Conservation (phyloP, 2,329 filamentous ascomycete species). For the Celoporthe dispersa region DNA sequence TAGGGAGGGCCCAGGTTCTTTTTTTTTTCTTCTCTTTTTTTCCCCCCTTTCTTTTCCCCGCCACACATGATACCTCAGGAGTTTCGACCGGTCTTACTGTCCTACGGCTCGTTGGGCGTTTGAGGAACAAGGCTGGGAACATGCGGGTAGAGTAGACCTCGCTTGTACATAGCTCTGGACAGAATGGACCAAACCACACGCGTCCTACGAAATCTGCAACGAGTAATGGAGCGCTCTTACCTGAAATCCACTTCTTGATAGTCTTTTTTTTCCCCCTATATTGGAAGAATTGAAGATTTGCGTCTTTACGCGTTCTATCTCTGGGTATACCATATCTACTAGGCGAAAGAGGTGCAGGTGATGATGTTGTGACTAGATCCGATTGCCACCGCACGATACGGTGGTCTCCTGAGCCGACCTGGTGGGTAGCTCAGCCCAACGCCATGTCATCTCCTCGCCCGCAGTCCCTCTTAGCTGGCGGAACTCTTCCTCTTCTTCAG, state of each 20-base stretch:
- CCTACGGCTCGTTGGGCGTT: slow-evolving; percentile 1
- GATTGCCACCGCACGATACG: not conserved
- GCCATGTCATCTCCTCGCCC: not conserved
- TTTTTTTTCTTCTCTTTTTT: slow-evolving; percentile 21
- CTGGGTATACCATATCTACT: not conserved
- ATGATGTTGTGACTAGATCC: not conserved
- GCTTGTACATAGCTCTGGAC: slow-evolving; percentile 21
- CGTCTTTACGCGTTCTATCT: not conserved
- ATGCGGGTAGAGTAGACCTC: slow-evolving; percentile 14
- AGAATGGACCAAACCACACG: not conserved
- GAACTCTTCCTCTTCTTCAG: not conserved
- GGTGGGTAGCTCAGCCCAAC: not conserved
- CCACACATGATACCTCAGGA: slow-evolving; percentile 30
- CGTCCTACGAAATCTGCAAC: not conserved
- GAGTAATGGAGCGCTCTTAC: not conserved
- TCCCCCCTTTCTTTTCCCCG: slow-evolving; percentile 23
- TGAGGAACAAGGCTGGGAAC: slow-evolving; percentile 4
- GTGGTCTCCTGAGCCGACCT: not conserved
- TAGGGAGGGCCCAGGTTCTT: slow-evolving; percentile 24
- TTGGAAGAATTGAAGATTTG: not conserved
- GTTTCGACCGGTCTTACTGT: slow-evolving; percentile 3
- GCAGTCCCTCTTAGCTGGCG: not conserved
- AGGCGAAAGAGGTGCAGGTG: not conserved
- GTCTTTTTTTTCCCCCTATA: not conserved
- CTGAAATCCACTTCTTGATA: not conserved